Evolutionary conservation across 257 asterid species (phyloP).

Genomic region (Solanum acaule): DNA sequence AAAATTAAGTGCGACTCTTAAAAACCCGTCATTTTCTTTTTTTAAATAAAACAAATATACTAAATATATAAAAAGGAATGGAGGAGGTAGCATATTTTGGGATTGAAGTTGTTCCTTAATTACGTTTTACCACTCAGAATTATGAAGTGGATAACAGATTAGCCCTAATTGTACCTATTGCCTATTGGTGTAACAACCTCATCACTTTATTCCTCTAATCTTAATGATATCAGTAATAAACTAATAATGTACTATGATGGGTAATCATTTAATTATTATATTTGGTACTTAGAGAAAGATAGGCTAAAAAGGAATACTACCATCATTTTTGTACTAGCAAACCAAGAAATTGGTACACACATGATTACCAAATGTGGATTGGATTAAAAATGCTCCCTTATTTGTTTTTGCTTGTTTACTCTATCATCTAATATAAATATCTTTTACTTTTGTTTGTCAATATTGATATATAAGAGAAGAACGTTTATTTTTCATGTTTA

Average conservation of each 20-base stretch:
- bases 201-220: background rate
- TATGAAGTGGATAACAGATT: background rate
- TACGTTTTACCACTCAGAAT: background rate
- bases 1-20: too few relatives aligned
- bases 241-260: background rate
- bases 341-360: background rate
- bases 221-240: background rate
- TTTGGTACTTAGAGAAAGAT: background rate
- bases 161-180: background rate
- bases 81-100: background rate
- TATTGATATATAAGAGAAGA: background rate
- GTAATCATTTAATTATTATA: background rate
- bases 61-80: background rate
- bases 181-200: background rate
- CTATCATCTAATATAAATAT: background rate
- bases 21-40: too few relatives aligned
- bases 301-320: background rate
- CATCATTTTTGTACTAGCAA: background rate
- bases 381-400: background rate
- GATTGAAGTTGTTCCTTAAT: background rate
- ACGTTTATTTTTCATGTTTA: background rate
- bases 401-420: background rate
- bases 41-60: background rate
- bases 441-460: background rate
- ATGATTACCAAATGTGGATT: background rate